Evolutionary conservation across 352 stramenopile species (phyloP).

Genomic region (Pythium plurisporium): DNA sequence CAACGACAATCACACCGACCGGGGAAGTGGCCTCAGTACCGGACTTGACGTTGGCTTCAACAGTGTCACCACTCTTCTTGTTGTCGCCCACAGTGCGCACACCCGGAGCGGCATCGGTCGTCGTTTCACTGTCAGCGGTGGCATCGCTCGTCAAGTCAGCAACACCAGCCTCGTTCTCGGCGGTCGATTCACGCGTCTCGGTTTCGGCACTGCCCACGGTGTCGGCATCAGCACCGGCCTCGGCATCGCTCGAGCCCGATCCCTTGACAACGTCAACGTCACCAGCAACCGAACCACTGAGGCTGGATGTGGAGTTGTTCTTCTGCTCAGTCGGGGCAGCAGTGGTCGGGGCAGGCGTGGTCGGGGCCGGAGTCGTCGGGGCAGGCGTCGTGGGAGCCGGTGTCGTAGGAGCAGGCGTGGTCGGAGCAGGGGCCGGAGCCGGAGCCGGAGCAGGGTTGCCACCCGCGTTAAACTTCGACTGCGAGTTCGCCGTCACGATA

Average conservation of each 20-base stretch:
- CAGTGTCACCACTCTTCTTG: slow-evolving; percentile 6
- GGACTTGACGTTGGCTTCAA: slow-evolving; percentile 41
- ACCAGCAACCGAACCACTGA: slow-evolving; percentile 1
- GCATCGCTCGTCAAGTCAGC: neutral
- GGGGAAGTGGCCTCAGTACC: neutral
- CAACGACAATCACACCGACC: slow-evolving; percentile 30
- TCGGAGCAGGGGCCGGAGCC: slow-evolving; percentile 7
- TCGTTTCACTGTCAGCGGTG: neutral
- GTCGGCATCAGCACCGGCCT: slow-evolving; percentile 1
- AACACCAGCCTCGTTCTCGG: slow-evolving; percentile 20
- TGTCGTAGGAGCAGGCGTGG: slow-evolving; percentile 4
- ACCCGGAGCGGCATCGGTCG: neutral
- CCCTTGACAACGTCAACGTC: neutral
- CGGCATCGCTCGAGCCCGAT: slow-evolving; percentile 8
- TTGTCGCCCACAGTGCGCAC: neutral
- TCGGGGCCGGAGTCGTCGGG: slow-evolving; percentile 6
- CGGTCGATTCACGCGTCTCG: slow-evolving; percentile 1
- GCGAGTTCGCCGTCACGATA: slow-evolving; percentile 35
- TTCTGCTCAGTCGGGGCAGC: slow-evolving; percentile 6
- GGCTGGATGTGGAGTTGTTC: slow-evolving; percentile 25
- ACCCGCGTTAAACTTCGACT: slow-evolving; percentile 44
- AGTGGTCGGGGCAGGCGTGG: slow-evolving; percentile 15
- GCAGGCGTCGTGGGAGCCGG: slow-evolving; percentile 7
- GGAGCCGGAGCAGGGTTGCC: slow-evolving; percentile 19
- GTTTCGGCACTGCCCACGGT: neutral